Base-by-base conservation (phyloP, 2,329 filamentous ascomycete species). In the Penicillium glabrum region DNA sequence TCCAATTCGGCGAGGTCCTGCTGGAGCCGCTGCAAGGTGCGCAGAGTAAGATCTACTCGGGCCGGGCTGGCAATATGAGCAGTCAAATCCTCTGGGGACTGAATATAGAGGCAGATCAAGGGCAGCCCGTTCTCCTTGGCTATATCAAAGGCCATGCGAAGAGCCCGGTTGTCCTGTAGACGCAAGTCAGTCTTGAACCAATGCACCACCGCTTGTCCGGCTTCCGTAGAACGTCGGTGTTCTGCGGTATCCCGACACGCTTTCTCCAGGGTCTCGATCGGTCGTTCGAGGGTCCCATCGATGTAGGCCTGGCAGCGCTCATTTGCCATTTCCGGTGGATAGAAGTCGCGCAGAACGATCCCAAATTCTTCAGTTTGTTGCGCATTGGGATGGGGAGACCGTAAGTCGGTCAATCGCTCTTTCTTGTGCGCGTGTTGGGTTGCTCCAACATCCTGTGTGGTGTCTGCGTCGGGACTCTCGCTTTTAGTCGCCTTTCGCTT, bases 141-240 rank as follows among this genome's bases (percentile, higher is more conserved):
- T 48, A 82, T 81, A 56, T 86, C 76, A 54, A 83, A 86, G 0
- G 92, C 92, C 59, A 86, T 74, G 33, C 83, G 81, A 24, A 96
- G 73, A 0, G 84, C 84, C 9, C 83, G 88, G 70, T 96, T 96
- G 71, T 97, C 93, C 0, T 76, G 73, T 1, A 83, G 80, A 3
- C 92, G 83, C 50, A 96, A 75, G 71, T 96, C 93, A 67, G 84
- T 86, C 75, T 95, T 96, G 79, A 93, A 96, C 92, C 92, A 96
- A 74, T 96, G 90, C 0, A 96, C 84, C 0, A 96, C 88, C 0
- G 87, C 85, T 26, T 84, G 77, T 29, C 83, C 83, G 0, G 81
- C 76, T 1, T 75, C 60, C 13, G 89, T 80, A 1, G 76, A 72
- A 27, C 80, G 77, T 9, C 89, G 82, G 35, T 75, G 71, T 0